Evolutionary conservation across 371 early-diverging fungal species (phyloP), one percentile per base, ranked within the genome.

Genomic region (Mucor velutinosus): DNA sequence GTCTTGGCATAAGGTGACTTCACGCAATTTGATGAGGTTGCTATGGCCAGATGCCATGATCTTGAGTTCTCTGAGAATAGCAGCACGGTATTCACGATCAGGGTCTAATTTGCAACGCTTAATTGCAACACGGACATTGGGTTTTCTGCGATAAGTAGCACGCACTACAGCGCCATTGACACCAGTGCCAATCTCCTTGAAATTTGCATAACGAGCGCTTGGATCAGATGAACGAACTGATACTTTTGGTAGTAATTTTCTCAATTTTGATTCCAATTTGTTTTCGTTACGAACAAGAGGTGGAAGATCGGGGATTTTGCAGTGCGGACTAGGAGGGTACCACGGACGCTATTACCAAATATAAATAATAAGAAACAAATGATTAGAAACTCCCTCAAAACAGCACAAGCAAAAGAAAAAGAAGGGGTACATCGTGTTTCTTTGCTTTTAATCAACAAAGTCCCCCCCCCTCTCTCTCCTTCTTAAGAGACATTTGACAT

Each of bases 81-180:
- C 83, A 33, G 76, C 73, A 30, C 80, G 76, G 53, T 79, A 82
- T 63, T 79, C 82, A 57, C 66, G 74, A 66, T 82, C 82, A 27
- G 78, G 74, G 55, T 82, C 78, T 15, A 82, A 53, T 60, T 65
- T 68, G 32, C 82, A 82, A 17, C 82, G 76, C n/a, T 82, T 82
- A 60, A 82, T 80, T n/a, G 82, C 82, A 15, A 82, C 70, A 21
- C 65, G 61, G 7, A 70, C 66, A 27, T 65, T 71, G n/a, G 72
- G 76, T 45, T 64, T 71, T 58, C 71, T 78, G 30, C 78, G 76
- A 43, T 72, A 76, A 15, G 67, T 45, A 19, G 78, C 82, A 21
- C 70, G 66, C 10, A 82, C 74, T 15, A 82, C 82, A 17, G 82
- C 76, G 11, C 82, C 82, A 74, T 82, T 82, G 56, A 82, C 82